phyloP scores from a whole-genome alignment of 108 stramenopile species.

The Aurantiochytrium sp. region DNA sequence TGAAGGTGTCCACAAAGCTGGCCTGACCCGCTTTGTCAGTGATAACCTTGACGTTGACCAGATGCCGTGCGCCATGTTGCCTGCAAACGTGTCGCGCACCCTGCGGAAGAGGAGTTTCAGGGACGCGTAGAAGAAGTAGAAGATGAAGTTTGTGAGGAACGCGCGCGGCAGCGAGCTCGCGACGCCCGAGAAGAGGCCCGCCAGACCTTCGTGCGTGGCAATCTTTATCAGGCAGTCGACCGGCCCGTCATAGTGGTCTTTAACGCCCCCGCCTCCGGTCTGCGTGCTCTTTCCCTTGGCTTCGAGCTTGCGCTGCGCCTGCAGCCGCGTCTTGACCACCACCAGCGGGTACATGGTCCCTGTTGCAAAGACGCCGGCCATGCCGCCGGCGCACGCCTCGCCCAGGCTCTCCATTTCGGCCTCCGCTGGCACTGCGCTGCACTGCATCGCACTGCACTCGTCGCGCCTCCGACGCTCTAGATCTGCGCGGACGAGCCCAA shows the following conservation, averaged over 20 bases:
- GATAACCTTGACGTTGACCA: slow-evolving; percentile 19
- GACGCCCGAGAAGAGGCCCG: neutral
- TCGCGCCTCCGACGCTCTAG: too few species aligned
- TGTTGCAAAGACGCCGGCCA: neutral
- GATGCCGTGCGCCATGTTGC: slow-evolving; percentile 5
- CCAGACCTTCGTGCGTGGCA: neutral
- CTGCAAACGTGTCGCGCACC: neutral
- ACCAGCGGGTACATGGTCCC: neutral
- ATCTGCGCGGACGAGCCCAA: too few species aligned
- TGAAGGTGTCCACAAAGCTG: neutral
- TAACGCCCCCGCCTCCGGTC: neutral
- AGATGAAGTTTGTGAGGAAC: slow-evolving; percentile 21
- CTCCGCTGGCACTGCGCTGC: neutral
- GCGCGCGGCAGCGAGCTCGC: neutral
- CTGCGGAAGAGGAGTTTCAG: neutral
- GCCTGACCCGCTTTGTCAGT: neutral
- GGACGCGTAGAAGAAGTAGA: neutral
- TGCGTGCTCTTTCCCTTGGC: neutral
- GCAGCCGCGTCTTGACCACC: slow-evolving; percentile 15
- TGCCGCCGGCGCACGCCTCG: slow-evolving; percentile 10
- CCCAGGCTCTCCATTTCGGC: neutral
- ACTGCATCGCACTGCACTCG: neutral
- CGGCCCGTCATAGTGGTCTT: neutral
- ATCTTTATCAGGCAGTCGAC: neutral
- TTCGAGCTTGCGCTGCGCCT: neutral